These are phyloP conservation scores for Syzygium aqueum DNA, from an alignment of 345 rosid genomes.

Conservation along the genomic window DNA sequence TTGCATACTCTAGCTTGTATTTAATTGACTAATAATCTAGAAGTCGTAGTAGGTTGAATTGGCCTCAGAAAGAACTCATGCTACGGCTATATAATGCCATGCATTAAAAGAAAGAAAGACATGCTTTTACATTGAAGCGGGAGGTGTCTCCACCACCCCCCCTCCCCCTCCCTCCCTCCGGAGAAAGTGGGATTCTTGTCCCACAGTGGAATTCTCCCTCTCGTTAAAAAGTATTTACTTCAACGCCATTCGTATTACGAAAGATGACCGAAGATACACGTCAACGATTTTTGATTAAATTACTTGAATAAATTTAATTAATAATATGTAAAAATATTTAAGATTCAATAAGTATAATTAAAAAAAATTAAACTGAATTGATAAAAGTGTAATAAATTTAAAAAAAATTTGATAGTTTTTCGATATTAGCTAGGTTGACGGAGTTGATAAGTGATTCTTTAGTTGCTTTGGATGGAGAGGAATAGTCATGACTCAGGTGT, in stretches of 20 bases:
- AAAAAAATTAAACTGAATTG: too few species aligned
- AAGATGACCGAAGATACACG: rapidly evolving
- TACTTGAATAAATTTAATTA: too few species aligned
- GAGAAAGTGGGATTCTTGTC: neutral
- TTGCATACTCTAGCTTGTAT: neutral
- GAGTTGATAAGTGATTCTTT: neutral
- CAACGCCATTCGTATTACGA: rapidly evolving
- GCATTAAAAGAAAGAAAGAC: neutral
- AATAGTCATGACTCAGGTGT: neutral
- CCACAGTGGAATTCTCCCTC: neutral
- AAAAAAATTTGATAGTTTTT: neutral
- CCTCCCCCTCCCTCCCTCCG: too few species aligned
- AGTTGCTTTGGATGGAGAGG: neutral
- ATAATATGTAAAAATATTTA: too few species aligned
- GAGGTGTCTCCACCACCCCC: too few species aligned
- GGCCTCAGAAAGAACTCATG: neutral
- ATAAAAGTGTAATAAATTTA: too few species aligned
- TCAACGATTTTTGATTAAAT: neutral
- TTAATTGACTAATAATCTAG: neutral
- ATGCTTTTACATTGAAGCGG: neutral
- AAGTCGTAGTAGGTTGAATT: neutral
- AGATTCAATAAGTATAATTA: too few species aligned
- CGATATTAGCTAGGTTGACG: neutral
- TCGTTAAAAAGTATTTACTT: neutral
- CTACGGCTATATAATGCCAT: neutral